Conservation (phyloP, 148 eudicot species). For the Salicornia ramosissima region DNA sequence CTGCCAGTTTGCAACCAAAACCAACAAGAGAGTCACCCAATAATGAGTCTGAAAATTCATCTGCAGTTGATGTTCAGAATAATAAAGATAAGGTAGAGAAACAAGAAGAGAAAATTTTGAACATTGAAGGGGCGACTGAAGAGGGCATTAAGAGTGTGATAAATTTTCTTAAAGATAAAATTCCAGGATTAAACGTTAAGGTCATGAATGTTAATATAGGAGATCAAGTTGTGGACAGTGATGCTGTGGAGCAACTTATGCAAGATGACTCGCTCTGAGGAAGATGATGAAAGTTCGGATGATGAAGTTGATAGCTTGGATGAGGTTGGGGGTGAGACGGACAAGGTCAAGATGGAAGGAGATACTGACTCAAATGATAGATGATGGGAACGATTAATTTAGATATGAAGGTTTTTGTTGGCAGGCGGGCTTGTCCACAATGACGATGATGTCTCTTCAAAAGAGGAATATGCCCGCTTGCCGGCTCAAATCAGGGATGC, state of each 20-base stretch:
- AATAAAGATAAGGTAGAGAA: slow-evolving; percentile 57
- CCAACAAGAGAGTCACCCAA: slow-evolving; percentile 48
- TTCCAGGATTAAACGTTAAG: slow-evolving; percentile 82
- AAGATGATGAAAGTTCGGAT: slow-evolving; percentile 40
- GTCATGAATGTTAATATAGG: slow-evolving; percentile 56
- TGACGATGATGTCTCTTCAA: slow-evolving; percentile 60
- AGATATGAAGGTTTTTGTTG: slow-evolving; percentile 75
- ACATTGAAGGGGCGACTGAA: slow-evolving; percentile 79
- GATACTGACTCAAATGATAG: slow-evolving; percentile 41
- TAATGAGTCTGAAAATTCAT: slow-evolving; percentile 43
- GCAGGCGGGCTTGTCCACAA: slow-evolving; percentile 82
- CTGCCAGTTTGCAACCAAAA: slow-evolving; percentile 51
- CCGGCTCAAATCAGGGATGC: slow-evolving; percentile 70
- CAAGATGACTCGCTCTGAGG: slow-evolving; percentile 52
- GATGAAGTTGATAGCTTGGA: slow-evolving; percentile 43
- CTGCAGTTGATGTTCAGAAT: slow-evolving; percentile 47
- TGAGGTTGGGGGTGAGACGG: slow-evolving; percentile 28
- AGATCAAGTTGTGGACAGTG: slow-evolving; percentile 54
- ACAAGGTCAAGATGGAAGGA: slow-evolving; percentile 41
- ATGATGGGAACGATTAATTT: slow-evolving; percentile 56
- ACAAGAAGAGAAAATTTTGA: slow-evolving; percentile 55
- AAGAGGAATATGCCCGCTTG: slow-evolving; percentile 61
- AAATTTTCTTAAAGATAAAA: slow-evolving; percentile 93
- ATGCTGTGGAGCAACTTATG: slow-evolving; percentile 49
- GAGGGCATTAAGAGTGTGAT: slow-evolving; percentile 86